These are phyloP conservation scores for Neurospora sp. DNA, from an alignment of 2,329 filamentous ascomycete species.

Conservation along the genomic window DNA sequence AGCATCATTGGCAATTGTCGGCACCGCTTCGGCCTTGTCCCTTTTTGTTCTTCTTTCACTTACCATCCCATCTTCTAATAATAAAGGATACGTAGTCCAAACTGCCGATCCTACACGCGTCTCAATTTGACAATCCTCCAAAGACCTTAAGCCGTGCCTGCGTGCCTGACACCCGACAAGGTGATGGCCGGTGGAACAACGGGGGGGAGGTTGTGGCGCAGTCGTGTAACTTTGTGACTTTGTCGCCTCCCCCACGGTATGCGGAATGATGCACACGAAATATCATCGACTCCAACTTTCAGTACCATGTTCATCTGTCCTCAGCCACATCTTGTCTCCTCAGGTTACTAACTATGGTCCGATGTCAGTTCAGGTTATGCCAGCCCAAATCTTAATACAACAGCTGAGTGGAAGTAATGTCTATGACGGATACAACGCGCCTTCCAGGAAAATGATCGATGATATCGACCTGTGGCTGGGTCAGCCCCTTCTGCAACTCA, in stretches of 20 bases:
- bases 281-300: neutral
- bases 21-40: neutral
- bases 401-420: neutral
- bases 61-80: neutral
- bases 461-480: neutral
- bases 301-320: neutral
- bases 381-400: neutral
- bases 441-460: neutral
- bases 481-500: neutral
- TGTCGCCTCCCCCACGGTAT: neutral
- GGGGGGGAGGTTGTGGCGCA: neutral
- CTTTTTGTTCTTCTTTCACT: neutral
- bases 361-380: neutral
- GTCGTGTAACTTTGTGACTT: neutral
- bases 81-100: neutral
- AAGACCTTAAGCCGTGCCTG: neutral
- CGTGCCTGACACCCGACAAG: neutral
- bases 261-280: neutral
- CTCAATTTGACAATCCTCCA: neutral
- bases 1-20: neutral
- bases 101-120: neutral
- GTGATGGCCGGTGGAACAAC: neutral
- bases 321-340: neutral
- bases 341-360: neutral
- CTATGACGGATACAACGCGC: neutral